Evolutionary conservation across 2,329 filamentous ascomycete species (phyloP), one percentile per base, ranked within the genome.

Genomic region (Xylariaceae sp.): DNA sequence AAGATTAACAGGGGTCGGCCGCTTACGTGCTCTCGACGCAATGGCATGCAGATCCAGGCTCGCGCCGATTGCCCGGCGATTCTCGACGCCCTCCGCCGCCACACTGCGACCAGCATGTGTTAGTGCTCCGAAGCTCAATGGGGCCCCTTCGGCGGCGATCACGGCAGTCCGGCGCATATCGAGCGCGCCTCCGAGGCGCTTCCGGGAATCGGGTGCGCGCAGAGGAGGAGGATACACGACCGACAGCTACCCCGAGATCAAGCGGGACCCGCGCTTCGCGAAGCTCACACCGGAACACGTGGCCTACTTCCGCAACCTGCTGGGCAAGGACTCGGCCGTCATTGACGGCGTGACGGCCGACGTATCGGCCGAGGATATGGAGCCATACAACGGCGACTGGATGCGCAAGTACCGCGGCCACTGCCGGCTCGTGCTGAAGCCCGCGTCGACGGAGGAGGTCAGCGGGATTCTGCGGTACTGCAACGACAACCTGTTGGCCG

Each of bases 341-440:
- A 78, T 97, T 45, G 89, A 96, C 59, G 87, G 87, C 35, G 74
- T 95, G 38, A 86, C 80, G 3, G 65, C 78, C 51, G 79, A 89
- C 62, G 80, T 67, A 19, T 61, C 80, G 11, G 68, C 73, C 2
- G 85, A 86, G 54, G 92, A 97, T 59, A 74, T 97, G 50, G 87
- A 92, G 60, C 77, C 85, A 6, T 98, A 88, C 74, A 98, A 98
- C 65, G 80, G 82, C 59, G 92, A 98, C 67, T 98, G 94, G 92
- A 96, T 98, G 89, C 83, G 86, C 65, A 98, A 98, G 68, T 98
- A 95, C 69, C 82, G 86, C 45, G 94, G 92, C 19, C 88, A 96
- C 64, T 81, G 86, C 45, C 80, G 82, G 57, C 70, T 98, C 17
- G 88, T 97, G 4, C 68, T 98, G 47, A 94, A 88, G 66, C 92